Evolutionary conservation across 768 basidiomycete genomes (phyloP).

Genomic region (Tylopilus vinaceipallidus): DNA sequence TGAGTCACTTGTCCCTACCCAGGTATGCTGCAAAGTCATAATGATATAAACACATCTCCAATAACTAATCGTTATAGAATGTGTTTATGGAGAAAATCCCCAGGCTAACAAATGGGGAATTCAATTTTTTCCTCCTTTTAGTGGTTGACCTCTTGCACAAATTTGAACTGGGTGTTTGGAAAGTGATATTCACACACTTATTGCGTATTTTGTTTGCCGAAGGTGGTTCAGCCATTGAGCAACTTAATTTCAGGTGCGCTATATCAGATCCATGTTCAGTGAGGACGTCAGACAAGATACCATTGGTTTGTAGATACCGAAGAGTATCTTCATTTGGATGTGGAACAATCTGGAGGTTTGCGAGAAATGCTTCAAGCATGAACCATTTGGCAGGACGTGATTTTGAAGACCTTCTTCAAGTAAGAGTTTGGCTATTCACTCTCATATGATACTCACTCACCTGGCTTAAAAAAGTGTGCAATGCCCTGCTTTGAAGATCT

Average conservation of each 20-base stretch:
- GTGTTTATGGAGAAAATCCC: background rate
- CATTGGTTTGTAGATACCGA: background rate
- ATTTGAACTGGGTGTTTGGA: background rate
- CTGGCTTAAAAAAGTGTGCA: too few species aligned
- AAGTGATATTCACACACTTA: background rate
- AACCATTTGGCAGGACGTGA: background rate
- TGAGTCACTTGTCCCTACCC: background rate
- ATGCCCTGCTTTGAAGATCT: background rate
- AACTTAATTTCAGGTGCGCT: background rate
- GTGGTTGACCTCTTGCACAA: background rate
- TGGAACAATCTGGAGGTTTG: background rate
- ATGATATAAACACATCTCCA: too few species aligned
- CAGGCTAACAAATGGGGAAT: background rate
- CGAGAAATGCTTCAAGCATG: background rate
- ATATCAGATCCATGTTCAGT: too few species aligned
- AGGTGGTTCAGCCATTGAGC: background rate
- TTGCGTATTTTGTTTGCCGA: background rate
- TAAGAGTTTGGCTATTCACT: background rate
- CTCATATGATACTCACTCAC: too few species aligned
- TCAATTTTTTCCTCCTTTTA: background rate
- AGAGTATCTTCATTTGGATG: background rate
- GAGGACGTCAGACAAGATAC: too few species aligned
- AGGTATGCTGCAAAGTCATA: background rate
- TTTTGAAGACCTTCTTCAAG: constrained; percentile 2
- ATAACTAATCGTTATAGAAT: background rate